These are phyloP conservation scores for Biscogniauxia marginata DNA, from an alignment of 2,329 filamentous ascomycete species.

Conservation along the genomic window DNA sequence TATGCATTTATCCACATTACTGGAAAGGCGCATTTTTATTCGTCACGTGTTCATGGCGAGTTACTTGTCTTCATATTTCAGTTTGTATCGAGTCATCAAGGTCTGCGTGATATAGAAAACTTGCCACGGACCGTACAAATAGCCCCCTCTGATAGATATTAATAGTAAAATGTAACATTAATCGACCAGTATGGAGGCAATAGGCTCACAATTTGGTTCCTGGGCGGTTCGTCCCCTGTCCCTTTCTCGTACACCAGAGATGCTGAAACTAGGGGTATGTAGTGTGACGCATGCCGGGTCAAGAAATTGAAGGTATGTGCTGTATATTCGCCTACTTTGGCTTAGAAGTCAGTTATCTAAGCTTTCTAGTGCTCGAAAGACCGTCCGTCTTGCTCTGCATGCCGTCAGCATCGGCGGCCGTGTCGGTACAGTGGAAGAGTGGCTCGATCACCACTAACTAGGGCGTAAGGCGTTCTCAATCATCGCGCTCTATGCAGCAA, in stretches of 20 bases:
- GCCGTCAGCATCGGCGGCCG: background rate
- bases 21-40: background rate
- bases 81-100: background rate
- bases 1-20: background rate
- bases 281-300: conserved; percentile 1
- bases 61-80: background rate
- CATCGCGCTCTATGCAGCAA: background rate
- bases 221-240: background rate
- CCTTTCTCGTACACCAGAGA: background rate
- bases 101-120: background rate
- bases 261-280: background rate
- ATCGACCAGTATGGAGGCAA: background rate
- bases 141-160: too few relatives aligned
- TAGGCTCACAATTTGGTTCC: background rate
- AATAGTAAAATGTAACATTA: background rate
- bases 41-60: background rate
- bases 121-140: too few relatives aligned
- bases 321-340: too few relatives aligned
- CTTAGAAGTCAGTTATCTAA: background rate
- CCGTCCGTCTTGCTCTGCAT: background rate
- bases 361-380: background rate
- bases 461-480: background rate
- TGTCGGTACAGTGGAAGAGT: conserved; percentile 3
- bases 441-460: conserved; percentile 1
- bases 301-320: conserved; percentile 3